Evolutionary conservation across 2,329 filamentous ascomycete genomes (phyloP), one percentile per base, ranked within the genome.

Genomic region (Aspergillus caelatus): DNA sequence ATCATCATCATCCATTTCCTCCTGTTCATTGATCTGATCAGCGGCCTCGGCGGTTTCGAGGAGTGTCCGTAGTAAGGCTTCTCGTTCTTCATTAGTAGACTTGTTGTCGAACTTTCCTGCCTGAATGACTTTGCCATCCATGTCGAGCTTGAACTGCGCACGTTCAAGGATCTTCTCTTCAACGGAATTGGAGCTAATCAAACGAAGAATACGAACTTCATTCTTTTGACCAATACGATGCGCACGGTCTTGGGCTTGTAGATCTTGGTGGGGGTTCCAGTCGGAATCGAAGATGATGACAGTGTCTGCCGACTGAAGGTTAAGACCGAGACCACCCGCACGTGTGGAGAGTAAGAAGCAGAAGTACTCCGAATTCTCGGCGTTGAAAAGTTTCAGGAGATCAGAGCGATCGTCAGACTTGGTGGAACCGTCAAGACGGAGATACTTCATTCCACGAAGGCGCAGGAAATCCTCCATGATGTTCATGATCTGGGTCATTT

Each of bases 141-240:
- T 97, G 78, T 98, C 94, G 68, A 99, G 87, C 86, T 99, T 99
- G 86, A 91, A 99, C 70, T 97, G 91, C 3, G 95, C 95, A 77
- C 94, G 91, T 78, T 98, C 95, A 58, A 99, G 83, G 75, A 99
- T 99, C 84, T 98, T 97, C 80, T 99, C 95, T 80, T 99, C 95
- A 2, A 99, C 94, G 0, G 95, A 98, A 73, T 96, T 97, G 11
- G 93, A 96, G 68, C 91, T 97, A 78, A 99, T 98, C 52, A 99
- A 85, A 79, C 95, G 90, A 64, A 99, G 82, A 77, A 99, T 99
- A 72, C 95, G 91, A 62, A 99, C 95, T 79, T 99, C 95, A 72
- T 99, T 99, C 89, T 99, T 99, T 79, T 99, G 95, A 66, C 95
- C 95, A 70, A 99, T 99, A 91, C 95, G 94, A 88, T 99, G 95